Percentiles rank a stretch among this genome's conserved stretches.
These are phyloP conservation scores for Suillus lakei DNA, from an alignment of 768 basidiomycete genomes.

Conservation along the genomic window DNA sequence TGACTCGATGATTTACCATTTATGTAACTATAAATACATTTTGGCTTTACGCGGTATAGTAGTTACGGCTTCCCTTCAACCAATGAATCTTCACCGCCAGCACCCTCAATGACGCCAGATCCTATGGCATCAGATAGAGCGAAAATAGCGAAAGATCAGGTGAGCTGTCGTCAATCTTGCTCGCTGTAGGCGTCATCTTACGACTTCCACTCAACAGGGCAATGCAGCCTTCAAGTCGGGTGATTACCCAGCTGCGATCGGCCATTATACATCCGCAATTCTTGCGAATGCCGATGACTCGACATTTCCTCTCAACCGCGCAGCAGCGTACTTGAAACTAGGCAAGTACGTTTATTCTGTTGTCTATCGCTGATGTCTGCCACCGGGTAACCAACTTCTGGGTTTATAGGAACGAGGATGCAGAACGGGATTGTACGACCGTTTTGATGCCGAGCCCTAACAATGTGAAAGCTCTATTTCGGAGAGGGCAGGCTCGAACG, in stretches of 20 bases:
- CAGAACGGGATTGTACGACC: constrained; percentile 77
- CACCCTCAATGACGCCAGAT: background rate
- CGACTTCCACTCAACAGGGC: constrained; percentile 54
- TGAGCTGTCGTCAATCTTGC: constrained; percentile 2
- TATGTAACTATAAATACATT: background rate
- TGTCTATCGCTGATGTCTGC: background rate
- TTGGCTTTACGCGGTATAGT: background rate
- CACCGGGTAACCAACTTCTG: background rate
- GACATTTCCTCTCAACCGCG: constrained; percentile 87
- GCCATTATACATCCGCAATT: constrained; percentile 85
- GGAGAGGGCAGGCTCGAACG: constrained; percentile 74
- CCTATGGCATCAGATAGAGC: constrained; percentile 42
- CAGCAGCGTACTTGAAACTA: constrained; percentile 91
- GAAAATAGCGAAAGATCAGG: constrained; percentile 39
- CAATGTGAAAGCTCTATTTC: constrained; percentile 82
- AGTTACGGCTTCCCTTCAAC: background rate
- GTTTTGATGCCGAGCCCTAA: constrained; percentile 57
- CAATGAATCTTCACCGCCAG: background rate
- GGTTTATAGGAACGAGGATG: constrained; percentile 69
- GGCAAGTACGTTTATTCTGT: constrained; percentile 74
- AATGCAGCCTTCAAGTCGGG: constrained; percentile 85
- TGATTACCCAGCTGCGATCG: constrained; percentile 79
- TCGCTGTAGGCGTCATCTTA: background rate
- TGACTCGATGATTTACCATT: background rate
- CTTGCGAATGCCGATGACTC: constrained; percentile 70